A percentile compares a stretch with the other conserved stretches of the same genome.
These are phyloP conservation scores for Earliella scabrosa DNA, from an alignment of 1,284 basidiomycete genomes.

Conservation along the genomic window DNA sequence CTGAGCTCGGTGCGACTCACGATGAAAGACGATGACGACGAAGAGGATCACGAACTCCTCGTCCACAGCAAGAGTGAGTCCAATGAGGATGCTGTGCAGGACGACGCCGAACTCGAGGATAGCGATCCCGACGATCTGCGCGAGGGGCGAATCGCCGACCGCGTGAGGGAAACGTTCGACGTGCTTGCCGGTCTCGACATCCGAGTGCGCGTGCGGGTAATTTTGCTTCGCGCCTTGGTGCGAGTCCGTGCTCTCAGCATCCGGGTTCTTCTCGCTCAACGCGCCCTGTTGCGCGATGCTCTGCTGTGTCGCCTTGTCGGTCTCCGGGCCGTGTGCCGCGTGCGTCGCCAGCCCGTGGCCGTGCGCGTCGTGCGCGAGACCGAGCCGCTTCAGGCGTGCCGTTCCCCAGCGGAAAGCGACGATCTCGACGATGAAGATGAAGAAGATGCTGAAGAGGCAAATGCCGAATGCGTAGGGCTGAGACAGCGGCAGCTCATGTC, in stretches of 20 bases:
- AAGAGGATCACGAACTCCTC: conserved; percentile 85
- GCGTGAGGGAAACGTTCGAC: conserved; percentile 11
- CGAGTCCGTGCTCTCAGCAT: conserved; percentile 16
- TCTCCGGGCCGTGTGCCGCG: conserved; percentile 72
- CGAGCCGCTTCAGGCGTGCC: conserved; percentile 59
- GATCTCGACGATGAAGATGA: conserved; percentile 85
- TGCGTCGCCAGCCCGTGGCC: conserved; percentile 71
- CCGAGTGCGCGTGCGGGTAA: conserved; percentile 23
- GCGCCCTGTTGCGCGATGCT: conserved; percentile 16
- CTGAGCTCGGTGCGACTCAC: too few relatives aligned
- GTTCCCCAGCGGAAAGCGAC: conserved; percentile 84
- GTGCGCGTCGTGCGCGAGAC: conserved; percentile 62
- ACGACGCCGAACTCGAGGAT: conserved; percentile 94
- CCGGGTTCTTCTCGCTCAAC: conserved; percentile 17
- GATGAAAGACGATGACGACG: conserved; percentile 90
- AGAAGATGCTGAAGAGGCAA: conserved; percentile 80
- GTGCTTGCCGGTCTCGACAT: conserved; percentile 15
- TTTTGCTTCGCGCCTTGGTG: background rate
- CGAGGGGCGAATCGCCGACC: conserved; percentile 48
- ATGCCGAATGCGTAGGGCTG: conserved; percentile 84
- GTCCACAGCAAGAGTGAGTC: conserved; percentile 90
- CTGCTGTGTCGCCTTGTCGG: conserved; percentile 17
- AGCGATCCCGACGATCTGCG: conserved; percentile 85
- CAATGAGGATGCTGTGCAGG: conserved; percentile 89
- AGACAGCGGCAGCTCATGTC: background rate